These are phyloP conservation scores for Fraxinus albicans DNA, from an alignment of 305 asterid genomes.

Conservation along the genomic window DNA sequence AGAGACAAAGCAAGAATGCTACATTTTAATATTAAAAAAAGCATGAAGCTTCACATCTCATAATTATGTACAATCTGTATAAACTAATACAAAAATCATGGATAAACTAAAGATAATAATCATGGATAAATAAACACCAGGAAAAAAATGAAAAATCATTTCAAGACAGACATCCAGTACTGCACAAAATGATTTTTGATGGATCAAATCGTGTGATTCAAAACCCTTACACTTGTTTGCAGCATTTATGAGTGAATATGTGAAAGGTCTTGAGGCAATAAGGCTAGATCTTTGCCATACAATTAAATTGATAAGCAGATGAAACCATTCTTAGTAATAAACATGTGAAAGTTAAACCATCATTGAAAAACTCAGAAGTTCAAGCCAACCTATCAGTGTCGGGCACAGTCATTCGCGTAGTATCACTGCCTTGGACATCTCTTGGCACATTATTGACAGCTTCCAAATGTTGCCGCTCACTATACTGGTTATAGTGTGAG, in stretches of 20 bases:
- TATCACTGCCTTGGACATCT: conserved; percentile 47
- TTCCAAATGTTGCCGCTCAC: conserved; percentile 48
- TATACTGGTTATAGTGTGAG: conserved; percentile 40
- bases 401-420: conserved; percentile 38
- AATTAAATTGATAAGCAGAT: conserved; percentile 7
- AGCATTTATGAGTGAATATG: neutral
- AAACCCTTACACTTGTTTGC: conserved; percentile 5
- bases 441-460: conserved; percentile 39
- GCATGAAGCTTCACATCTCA: conserved; percentile 7
- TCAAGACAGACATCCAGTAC: conserved; percentile 4
- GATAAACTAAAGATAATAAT: conserved; percentile 6
- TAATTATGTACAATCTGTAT: neutral
- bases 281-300: conserved; percentile 9
- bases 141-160: conserved; percentile 2
- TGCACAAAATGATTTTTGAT: neutral
- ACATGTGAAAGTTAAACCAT: conserved; percentile 3
- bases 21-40: neutral
- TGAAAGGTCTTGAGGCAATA: conserved; percentile 6
- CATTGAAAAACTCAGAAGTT: conserved; percentile 19
- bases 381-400: conserved; percentile 55
- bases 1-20: neutral
- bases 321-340: conserved; percentile 1
- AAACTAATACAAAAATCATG: conserved; percentile 1
- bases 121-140: neutral
- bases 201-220: neutral